Conservation (phyloP, 768 basidiomycete genomes). For the Leucosporidium yakuticum region DNA sequence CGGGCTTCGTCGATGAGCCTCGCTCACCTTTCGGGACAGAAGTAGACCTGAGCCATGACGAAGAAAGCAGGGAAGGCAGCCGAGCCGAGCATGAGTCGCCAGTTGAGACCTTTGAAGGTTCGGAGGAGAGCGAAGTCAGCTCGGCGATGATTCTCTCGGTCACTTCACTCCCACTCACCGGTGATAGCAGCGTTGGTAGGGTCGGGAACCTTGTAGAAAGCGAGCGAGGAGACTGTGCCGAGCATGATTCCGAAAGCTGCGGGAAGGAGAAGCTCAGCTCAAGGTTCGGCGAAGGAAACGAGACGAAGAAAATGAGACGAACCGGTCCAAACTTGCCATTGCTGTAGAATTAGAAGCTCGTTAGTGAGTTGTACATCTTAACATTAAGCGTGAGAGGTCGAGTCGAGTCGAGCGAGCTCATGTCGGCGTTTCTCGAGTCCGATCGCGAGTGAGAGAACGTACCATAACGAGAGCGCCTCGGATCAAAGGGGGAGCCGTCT, state of each 20-base stretch:
- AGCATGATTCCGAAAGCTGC: conserved; percentile 32
- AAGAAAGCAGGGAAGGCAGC: conserved; percentile 44
- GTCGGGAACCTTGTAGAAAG: conserved; percentile 26
- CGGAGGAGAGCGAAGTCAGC: no score
- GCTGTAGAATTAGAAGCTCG: conserved; percentile 34
- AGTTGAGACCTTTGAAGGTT: conserved; percentile 17
- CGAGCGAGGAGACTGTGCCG: conserved; percentile 24
- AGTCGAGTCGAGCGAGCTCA: no score
- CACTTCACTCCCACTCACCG: background rate
- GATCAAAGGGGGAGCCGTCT: conserved; percentile 60
- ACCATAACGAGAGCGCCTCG: conserved; percentile 81
- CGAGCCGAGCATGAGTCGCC: conserved; percentile 4
- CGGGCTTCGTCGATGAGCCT: no score
- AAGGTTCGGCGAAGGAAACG: no score
- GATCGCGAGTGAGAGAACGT: no score
- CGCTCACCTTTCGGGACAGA: conserved; percentile 50
- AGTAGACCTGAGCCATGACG: conserved; percentile 47
- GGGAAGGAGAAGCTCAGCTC: no score
- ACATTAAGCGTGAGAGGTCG: no score
- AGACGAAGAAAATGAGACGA: conserved; percentile 17
- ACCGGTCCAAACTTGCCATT: conserved; percentile 57
- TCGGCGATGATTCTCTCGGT: conserved; percentile 40
- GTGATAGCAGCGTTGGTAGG: conserved; percentile 18
- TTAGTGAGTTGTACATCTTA: no score
- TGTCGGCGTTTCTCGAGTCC: no score